phyloP scores from a whole-genome alignment of 805 yeast species.

The Sugiyamaella smithiae region DNA sequence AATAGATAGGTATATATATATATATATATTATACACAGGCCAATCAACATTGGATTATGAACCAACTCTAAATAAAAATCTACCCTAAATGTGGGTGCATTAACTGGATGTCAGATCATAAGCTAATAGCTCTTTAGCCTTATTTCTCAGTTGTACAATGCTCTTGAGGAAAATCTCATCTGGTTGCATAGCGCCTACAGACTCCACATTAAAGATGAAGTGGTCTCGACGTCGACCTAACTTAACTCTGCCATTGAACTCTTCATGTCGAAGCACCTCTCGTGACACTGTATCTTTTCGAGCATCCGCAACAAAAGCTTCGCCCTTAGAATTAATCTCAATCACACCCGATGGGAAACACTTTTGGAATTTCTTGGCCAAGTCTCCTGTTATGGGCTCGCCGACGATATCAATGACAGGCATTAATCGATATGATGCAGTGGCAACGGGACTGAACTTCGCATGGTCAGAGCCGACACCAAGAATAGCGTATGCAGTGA shows the following conservation, averaged over 20 bases:
- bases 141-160: slow-evolving; percentile 78
- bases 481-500: slow-evolving; percentile 84
- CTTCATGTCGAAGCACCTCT: slow-evolving; percentile 91
- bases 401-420: slow-evolving; percentile 75
- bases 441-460: slow-evolving; percentile 93
- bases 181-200: slow-evolving; percentile 95
- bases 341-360: slow-evolving; percentile 95
- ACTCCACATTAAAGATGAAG: slow-evolving; percentile 90
- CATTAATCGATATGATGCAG: slow-evolving; percentile 91
- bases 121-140: slow-evolving; percentile 37
- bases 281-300: slow-evolving; percentile 96
- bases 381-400: slow-evolving; percentile 69
- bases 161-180: slow-evolving; percentile 93
- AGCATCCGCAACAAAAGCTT: slow-evolving; percentile 82
- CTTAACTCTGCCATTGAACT: slow-evolving; percentile 83
- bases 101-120: slow-evolving; percentile 22
- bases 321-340: slow-evolving; percentile 61
- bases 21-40: neutral
- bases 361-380: slow-evolving; percentile 74
- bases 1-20: neutral
- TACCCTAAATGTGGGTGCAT: too few species aligned
- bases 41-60: too few species aligned
- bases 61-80: too few species aligned
- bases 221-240: slow-evolving; percentile 90
- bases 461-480: slow-evolving; percentile 97